Percentiles rank a stretch among this genome's conserved stretches.
These are phyloP conservation scores for Tripterygium wilfordii DNA, from an alignment of 177 flowering plant species.

Conservation along the genomic window DNA sequence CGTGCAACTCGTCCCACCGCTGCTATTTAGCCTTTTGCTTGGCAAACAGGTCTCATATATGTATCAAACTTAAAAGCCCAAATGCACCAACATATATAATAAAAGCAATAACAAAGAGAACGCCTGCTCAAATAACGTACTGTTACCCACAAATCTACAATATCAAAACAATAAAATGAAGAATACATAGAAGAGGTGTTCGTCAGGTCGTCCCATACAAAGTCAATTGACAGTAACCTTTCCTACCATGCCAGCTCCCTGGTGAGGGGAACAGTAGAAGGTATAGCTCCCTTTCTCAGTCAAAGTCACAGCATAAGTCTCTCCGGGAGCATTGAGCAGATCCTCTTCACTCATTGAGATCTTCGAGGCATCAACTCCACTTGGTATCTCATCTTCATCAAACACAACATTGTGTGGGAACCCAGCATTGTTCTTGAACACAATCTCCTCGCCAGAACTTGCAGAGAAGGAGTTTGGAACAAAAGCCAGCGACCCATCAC, in stretches of 20 bases:
- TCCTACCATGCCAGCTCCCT: constrained; percentile 97
- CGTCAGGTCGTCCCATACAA: not conserved
- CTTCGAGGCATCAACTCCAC: constrained; percentile 62
- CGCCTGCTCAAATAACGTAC: too few relatives aligned
- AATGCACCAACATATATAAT: too few relatives aligned
- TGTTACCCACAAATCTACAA: too few relatives aligned
- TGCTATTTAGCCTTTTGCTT: too few relatives aligned
- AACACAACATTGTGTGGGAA: constrained; percentile 95
- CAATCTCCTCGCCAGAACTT: constrained; percentile 72
- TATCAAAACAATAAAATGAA: too few relatives aligned
- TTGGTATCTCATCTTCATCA: constrained; percentile 79
- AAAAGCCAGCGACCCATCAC: constrained; percentile 66
- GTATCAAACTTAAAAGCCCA: too few relatives aligned
- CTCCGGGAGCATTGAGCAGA: constrained; percentile 70
- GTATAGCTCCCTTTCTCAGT: constrained; percentile 64
- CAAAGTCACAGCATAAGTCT: constrained; percentile 59
- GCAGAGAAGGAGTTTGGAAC: constrained; percentile 54
- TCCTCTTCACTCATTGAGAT: constrained; percentile 89
- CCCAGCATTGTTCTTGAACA: constrained; percentile 96
- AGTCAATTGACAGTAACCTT: constrained; percentile 72
- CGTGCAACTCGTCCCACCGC: too few relatives aligned
- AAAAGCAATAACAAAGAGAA: too few relatives aligned
- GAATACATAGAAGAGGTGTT: not conserved
- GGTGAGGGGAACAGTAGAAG: constrained; percentile 94
- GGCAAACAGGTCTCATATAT: too few relatives aligned